phyloP scores from a whole-genome alignment of 2,329 filamentous ascomycete genomes.

The Penicillium sp. region DNA sequence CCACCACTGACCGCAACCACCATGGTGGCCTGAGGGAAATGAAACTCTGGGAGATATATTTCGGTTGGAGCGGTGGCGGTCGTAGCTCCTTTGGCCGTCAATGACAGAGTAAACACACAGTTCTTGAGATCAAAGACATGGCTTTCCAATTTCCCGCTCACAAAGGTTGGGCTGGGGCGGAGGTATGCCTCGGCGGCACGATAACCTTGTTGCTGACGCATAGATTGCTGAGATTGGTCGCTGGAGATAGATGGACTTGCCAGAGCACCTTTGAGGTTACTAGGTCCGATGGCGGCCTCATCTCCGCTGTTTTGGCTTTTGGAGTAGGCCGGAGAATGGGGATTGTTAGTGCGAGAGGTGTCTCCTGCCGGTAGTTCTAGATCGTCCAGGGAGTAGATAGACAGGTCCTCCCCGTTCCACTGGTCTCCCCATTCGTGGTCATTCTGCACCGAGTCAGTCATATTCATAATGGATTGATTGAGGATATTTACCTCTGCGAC shows the following conservation, averaged over 20 bases:
- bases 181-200: conserved; percentile 92
- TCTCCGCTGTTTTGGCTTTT: conserved; percentile 47
- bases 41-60: conserved; percentile 83
- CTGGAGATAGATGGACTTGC: conserved; percentile 56
- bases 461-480: not conserved
- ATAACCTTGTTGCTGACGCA: conserved; percentile 66
- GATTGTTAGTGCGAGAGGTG: conserved; percentile 31
- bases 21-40: conserved; percentile 74
- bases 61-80: conserved; percentile 68
- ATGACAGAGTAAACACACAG: conserved; percentile 69
- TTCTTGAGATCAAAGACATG: conserved; percentile 79
- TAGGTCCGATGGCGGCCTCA: conserved; percentile 60
- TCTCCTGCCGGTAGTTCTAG: conserved; percentile 49
- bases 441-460: conserved; percentile 54
- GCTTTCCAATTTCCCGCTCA: conserved; percentile 65
- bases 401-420: conserved; percentile 97
- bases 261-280: conserved; percentile 70
- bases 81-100: conserved; percentile 60
- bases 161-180: conserved; percentile 73
- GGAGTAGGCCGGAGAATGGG: conserved; percentile 53
- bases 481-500: conserved; percentile 55
- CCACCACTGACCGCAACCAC: conserved; percentile 75
- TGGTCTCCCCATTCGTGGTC: conserved; percentile 84
- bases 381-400: conserved; percentile 83
- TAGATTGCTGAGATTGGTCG: conserved; percentile 50